Evolutionary conservation across 306 rosid species (phyloP).

Genomic region (Carpinus viminea): DNA sequence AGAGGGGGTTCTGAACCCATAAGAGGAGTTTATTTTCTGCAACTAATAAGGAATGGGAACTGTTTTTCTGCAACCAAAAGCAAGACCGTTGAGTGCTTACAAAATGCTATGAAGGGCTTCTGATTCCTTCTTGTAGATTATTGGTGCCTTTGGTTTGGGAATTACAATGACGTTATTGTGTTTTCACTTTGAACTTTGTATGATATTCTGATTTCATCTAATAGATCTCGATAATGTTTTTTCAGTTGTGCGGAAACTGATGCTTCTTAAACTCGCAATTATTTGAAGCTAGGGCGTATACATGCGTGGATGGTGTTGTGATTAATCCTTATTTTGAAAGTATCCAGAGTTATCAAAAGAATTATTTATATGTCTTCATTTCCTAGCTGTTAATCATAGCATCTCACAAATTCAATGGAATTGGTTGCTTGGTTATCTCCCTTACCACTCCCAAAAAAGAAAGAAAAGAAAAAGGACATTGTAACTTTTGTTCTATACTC

Average conservation of each 20-base stretch:
- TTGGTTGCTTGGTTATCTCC: not conserved
- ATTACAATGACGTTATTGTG: not conserved
- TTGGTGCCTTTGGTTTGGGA: not conserved
- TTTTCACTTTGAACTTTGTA: not conserved
- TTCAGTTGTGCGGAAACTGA: not conserved
- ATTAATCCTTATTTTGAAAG: not conserved
- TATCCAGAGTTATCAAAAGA: not conserved
- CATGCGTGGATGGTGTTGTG: not conserved
- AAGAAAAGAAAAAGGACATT: constrained; percentile 3
- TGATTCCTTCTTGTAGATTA: not conserved
- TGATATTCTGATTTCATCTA: not conserved
- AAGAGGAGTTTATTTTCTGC: not conserved
- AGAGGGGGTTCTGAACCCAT: not conserved
- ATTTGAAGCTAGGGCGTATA: not conserved
- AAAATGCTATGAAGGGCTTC: not conserved
- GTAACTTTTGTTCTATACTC: constrained; percentile 8
- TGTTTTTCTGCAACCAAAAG: not conserved
- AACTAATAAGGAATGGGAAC: not conserved
- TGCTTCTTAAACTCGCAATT: not conserved
- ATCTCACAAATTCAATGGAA: not conserved
- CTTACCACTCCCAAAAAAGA: constrained; percentile 11
- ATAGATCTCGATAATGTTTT: not conserved
- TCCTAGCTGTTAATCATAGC: not conserved
- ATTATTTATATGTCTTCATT: not conserved
- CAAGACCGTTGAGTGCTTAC: not conserved